These are phyloP conservation scores for Pyrenophora teres DNA, from an alignment of 2,329 filamentous ascomycete genomes.

Conservation along the genomic window DNA sequence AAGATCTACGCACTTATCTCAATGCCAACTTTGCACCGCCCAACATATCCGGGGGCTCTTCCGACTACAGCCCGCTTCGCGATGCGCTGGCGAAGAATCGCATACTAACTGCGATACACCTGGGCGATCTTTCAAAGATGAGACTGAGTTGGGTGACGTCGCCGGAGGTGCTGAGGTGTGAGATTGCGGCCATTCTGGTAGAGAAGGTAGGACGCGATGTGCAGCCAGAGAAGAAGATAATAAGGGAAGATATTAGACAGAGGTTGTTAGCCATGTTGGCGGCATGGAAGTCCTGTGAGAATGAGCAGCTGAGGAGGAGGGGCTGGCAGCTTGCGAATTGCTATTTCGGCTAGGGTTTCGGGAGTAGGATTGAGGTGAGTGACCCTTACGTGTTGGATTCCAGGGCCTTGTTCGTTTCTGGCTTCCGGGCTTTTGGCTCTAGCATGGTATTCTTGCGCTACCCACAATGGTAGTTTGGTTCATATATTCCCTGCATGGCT, in stretches of 20 bases:
- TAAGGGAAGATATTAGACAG: slow-evolving; percentile 1
- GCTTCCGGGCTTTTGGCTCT: too few species aligned
- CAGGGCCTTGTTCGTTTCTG: too few species aligned
- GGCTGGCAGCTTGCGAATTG: slow-evolving; percentile 9
- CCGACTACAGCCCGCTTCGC: slow-evolving; percentile 6
- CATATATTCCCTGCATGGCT: too few species aligned
- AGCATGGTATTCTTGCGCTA: too few species aligned
- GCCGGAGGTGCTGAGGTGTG: slow-evolving; percentile 29
- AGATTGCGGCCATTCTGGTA: slow-evolving; percentile 30
- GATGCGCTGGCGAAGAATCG: slow-evolving; percentile 16
- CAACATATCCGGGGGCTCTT: not conserved
- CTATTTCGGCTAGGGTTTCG: not conserved
- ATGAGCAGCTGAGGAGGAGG: slow-evolving; percentile 33
- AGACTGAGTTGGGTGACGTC: slow-evolving; percentile 27
- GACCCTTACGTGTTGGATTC: too few species aligned
- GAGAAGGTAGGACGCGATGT: not conserved
- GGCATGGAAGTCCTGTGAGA: slow-evolving; percentile 27
- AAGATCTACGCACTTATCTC: slow-evolving; percentile 10
- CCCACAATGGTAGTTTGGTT: too few species aligned
- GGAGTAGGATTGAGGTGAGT: not conserved
- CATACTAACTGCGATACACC: slow-evolving; percentile 17
- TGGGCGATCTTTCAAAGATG: slow-evolving; percentile 32
- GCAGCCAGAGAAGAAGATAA: not conserved
- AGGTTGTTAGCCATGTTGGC: slow-evolving; percentile 16
- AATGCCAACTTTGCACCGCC: not conserved